Percentiles rank a stretch among this genome's conserved stretches.
These are phyloP conservation scores for Botrytis medusae DNA, from an alignment of 2,329 filamentous ascomycete species.

Conservation along the genomic window DNA sequence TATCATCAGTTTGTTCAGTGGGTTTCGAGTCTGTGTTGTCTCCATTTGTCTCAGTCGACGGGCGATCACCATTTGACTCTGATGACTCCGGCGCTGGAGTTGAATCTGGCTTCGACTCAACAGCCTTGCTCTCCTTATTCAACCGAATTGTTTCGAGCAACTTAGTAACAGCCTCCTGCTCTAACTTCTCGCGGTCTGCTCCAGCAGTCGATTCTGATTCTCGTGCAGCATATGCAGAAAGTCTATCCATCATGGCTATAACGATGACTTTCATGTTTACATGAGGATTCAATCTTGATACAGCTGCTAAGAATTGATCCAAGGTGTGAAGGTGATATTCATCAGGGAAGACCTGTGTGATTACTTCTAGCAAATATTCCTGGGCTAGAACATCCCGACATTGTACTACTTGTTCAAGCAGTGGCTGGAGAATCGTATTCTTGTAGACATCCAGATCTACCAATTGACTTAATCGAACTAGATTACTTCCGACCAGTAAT, in stretches of 20 bases:
- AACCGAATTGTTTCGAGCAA: slow-evolving; percentile 78
- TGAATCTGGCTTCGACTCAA: slow-evolving; percentile 20
- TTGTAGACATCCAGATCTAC: slow-evolving; percentile 96
- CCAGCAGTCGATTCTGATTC: slow-evolving; percentile 72
- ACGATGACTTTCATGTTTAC: slow-evolving; percentile 98
- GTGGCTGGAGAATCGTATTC: slow-evolving; percentile 78
- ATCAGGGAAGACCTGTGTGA: slow-evolving; percentile 98
- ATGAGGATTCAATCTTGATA: slow-evolving; percentile 88
- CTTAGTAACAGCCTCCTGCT: slow-evolving; percentile 78
- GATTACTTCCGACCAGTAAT: slow-evolving; percentile 91
- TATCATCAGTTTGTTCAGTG: slow-evolving; percentile 43
- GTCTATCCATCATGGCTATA: slow-evolving; percentile 93
- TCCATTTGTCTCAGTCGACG: slow-evolving; percentile 25
- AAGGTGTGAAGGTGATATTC: slow-evolving; percentile 97
- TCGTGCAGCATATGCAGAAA: slow-evolving; percentile 91
- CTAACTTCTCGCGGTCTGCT: slow-evolving; percentile 71
- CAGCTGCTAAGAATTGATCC: slow-evolving; percentile 90
- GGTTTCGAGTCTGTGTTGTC: slow-evolving; percentile 42
- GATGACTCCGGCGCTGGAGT: slow-evolving; percentile 25
- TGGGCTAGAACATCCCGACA: slow-evolving; percentile 96
- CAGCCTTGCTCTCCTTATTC: slow-evolving; percentile 51
- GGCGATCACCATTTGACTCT: slow-evolving; percentile 38
- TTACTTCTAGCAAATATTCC: slow-evolving; percentile 96
- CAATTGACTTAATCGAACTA: slow-evolving; percentile 90
- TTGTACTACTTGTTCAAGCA: slow-evolving; percentile 96